Percentiles rank a stretch among this genome's conserved stretches.
Conservation (phyloP, 2,329 filamentous ascomycete species). For the Nothophoma quercina region DNA sequence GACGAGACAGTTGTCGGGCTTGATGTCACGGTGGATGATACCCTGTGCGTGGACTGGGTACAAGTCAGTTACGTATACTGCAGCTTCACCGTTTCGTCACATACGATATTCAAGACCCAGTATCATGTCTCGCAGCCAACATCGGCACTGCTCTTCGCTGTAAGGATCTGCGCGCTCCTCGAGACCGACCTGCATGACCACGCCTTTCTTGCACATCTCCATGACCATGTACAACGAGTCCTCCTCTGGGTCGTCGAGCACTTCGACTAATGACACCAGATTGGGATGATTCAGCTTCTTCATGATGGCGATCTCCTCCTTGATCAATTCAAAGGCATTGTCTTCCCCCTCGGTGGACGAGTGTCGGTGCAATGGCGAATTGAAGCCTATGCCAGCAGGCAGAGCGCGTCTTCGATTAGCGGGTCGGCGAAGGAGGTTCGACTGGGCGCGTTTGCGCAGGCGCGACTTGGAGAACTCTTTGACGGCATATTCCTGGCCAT, state of each 20-base stretch:
- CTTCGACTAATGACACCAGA: slow-evolving; percentile 90
- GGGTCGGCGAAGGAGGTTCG: slow-evolving; percentile 78
- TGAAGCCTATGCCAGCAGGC: slow-evolving; percentile 63
- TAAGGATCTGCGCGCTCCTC: slow-evolving; percentile 84
- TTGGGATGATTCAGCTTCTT: slow-evolving; percentile 97
- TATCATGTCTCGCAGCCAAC: slow-evolving; percentile 94
- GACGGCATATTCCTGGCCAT: slow-evolving; percentile 90
- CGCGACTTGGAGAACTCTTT: slow-evolving; percentile 98
- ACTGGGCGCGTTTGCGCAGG: slow-evolving; percentile 87
- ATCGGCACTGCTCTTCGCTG: slow-evolving; percentile 79
- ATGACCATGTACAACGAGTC: slow-evolving; percentile 98
- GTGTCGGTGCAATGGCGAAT: slow-evolving; percentile 69
- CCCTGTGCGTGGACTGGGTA: slow-evolving; percentile 84
- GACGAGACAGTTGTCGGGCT: slow-evolving; percentile 92
- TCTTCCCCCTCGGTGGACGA: slow-evolving; percentile 66
- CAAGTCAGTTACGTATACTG: slow-evolving; percentile 24
- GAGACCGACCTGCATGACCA: slow-evolving; percentile 95
- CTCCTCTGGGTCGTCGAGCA: slow-evolving; percentile 92
- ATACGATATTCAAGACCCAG: slow-evolving; percentile 90
- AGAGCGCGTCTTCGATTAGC: slow-evolving; percentile 61
- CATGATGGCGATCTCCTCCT: slow-evolving; percentile 98
- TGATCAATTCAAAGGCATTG: slow-evolving; percentile 83
- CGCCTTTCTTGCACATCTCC: slow-evolving; percentile 98
- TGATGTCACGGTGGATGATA: slow-evolving; percentile 95
- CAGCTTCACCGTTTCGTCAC: slow-evolving; percentile 44